A percentile compares a stretch with the other conserved stretches of the same genome.
Evolutionary conservation across 805 yeast species (phyloP).

Genomic region (Kluyveromyces nonfermentans): DNA sequence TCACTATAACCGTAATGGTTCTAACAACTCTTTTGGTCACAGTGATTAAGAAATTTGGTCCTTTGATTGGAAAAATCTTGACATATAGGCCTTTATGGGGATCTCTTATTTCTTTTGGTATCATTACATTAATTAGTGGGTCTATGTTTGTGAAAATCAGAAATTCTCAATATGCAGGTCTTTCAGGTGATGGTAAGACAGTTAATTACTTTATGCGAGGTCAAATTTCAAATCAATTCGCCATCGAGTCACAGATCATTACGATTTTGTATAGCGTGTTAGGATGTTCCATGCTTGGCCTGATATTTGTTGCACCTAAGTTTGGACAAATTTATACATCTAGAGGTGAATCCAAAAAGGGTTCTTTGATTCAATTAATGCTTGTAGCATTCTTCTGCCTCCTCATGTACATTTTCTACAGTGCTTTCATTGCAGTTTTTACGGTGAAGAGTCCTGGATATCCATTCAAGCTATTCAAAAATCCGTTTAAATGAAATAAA

Average conservation of each 20-base stretch:
- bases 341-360: conserved; percentile 17
- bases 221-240: conserved; percentile 72
- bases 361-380: conserved; percentile 33
- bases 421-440: conserved; percentile 58
- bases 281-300: conserved; percentile 47
- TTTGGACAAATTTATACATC: conserved; percentile 25
- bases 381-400: conserved; percentile 38
- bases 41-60: conserved; percentile 26
- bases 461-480: conserved; percentile 53
- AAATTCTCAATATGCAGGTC: conserved; percentile 45
- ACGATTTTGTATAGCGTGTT: conserved; percentile 64
- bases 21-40: conserved; percentile 31
- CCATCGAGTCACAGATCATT: conserved; percentile 82
- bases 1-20: conserved; percentile 26
- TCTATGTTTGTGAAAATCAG: conserved; percentile 91
- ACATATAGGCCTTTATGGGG: conserved; percentile 64
- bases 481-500: conserved; percentile 12
- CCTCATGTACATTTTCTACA: conserved; percentile 47
- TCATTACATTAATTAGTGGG: conserved; percentile 73
- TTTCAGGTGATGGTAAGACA: conserved; percentile 30
- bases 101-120: conserved; percentile 42
- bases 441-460: conserved; percentile 62
- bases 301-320: conserved; percentile 48
- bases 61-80: conserved; percentile 33
- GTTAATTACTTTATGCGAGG: conserved; percentile 44